Evolutionary conservation across 2,329 filamentous ascomycete species (phyloP).

Genomic region (Peltaster fructicola): DNA sequence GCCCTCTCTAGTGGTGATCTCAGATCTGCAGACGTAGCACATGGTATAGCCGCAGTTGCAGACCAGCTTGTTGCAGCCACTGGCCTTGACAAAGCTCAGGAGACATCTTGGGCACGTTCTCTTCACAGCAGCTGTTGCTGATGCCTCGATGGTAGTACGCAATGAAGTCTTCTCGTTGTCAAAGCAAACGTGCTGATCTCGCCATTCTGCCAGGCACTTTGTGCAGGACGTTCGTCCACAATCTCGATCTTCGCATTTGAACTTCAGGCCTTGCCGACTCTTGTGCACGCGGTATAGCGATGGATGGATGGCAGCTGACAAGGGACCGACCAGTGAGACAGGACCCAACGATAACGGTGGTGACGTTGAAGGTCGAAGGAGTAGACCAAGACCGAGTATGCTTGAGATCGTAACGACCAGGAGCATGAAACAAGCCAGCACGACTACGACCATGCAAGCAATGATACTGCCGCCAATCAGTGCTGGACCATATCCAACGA

Average conservation of each 20-base stretch:
- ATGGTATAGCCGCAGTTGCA: constrained; percentile 94
- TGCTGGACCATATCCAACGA: too few species aligned
- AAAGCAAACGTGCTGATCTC: constrained; percentile 78
- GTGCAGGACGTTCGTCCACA: constrained; percentile 64
- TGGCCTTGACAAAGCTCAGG: constrained; percentile 79
- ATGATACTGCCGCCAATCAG: too few species aligned
- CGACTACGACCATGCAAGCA: too few species aligned
- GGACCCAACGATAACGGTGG: constrained; percentile 32
- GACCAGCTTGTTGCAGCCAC: constrained; percentile 91
- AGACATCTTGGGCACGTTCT: constrained; percentile 85
- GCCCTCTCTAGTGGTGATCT: constrained; percentile 44
- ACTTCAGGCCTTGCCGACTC: constrained; percentile 55
- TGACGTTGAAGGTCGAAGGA: constrained; percentile 36
- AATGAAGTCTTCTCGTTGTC: constrained; percentile 67
- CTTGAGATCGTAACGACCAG: constrained; percentile 18
- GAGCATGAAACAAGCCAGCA: constrained; percentile 17
- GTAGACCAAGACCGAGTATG: constrained; percentile 24
- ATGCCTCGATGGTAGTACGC: constrained; percentile 77
- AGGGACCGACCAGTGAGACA: constrained; percentile 21
- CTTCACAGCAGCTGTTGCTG: constrained; percentile 86
- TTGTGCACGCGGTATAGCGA: constrained; percentile 47
- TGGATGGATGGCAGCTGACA: constrained; percentile 7
- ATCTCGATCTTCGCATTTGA: constrained; percentile 52
- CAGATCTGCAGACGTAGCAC: constrained; percentile 80
- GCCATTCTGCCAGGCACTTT: constrained; percentile 65